phyloP scores from a whole-genome alignment of 805 yeast species.

The Starmerella geochares region DNA sequence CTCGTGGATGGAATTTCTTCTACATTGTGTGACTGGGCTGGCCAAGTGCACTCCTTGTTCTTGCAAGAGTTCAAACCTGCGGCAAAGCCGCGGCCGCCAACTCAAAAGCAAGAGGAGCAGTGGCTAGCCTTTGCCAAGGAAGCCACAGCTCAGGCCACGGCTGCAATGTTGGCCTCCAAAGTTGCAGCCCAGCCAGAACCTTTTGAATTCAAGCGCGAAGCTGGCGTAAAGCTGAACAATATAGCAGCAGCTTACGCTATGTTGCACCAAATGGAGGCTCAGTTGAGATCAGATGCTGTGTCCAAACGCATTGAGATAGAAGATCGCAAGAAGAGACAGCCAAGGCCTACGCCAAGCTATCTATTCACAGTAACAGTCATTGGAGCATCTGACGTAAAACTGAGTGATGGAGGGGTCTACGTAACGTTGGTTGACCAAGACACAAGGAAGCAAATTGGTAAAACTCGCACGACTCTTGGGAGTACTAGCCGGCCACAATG shows the following conservation, averaged over 20 bases:
- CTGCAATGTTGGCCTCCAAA: conserved; percentile 19
- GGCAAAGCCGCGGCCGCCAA: not conserved
- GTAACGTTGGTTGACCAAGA: conserved; percentile 53
- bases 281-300: conserved; percentile 46
- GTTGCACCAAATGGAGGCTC: conserved; percentile 29
- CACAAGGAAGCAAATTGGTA: conserved; percentile 48
- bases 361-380: conserved; percentile 55
- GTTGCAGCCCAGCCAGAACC: conserved; percentile 31
- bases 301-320: conserved; percentile 32
- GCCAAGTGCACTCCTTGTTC: conserved; percentile 24
- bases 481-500: conserved; percentile 59
- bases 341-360: conserved; percentile 6
- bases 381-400: conserved; percentile 48
- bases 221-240: conserved; percentile 72
- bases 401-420: conserved; percentile 38
- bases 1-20: conserved; percentile 55
- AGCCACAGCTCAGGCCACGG: conserved; percentile 28
- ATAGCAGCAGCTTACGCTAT: conserved; percentile 33
- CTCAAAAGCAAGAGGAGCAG: conserved; percentile 27
- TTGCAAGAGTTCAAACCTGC: conserved; percentile 12
- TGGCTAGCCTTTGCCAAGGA: conserved; percentile 33
- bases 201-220: conserved; percentile 49
- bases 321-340: conserved; percentile 16
- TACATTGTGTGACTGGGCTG: conserved; percentile 46
- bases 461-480: conserved; percentile 54